These are phyloP conservation scores for Isochrysis galbana DNA, from an alignment of 78 protist genomes.

Conservation along the genomic window DNA sequence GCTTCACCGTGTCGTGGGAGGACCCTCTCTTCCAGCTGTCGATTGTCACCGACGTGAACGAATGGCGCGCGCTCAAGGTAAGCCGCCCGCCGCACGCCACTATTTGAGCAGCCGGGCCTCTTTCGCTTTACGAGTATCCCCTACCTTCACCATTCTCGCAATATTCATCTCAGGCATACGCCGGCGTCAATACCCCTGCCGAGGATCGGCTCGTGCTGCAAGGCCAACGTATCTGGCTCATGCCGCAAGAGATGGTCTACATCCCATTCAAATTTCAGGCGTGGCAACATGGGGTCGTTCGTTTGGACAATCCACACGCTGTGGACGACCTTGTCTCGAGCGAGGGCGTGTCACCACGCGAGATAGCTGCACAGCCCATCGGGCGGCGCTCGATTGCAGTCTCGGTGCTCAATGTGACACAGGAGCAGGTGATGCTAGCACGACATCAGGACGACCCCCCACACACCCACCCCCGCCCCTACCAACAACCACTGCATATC, in stretches of 20 bases:
- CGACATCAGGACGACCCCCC: no score
- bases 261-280: background rate
- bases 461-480: no score
- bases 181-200: background rate
- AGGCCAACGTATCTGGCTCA: background rate
- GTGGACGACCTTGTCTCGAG: background rate
- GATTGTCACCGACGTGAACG: background rate
- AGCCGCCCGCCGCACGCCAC: no score
- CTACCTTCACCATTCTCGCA: no score
- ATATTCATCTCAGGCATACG: background rate
- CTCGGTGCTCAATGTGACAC: background rate
- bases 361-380: background rate
- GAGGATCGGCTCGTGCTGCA: background rate
- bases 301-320: background rate
- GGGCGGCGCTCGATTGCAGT: background rate
- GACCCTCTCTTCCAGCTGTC: background rate
- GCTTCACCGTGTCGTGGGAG: background rate
- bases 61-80: conserved; percentile 15
- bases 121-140: no score
- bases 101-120: no score
- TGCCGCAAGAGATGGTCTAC: background rate
- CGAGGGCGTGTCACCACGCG: no score
- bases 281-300: conserved; percentile 1
- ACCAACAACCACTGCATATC: no score
- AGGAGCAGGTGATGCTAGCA: background rate